Conservation (phyloP, 495 filamentous ascomycete species). For the Penicillium lividum region DNA sequence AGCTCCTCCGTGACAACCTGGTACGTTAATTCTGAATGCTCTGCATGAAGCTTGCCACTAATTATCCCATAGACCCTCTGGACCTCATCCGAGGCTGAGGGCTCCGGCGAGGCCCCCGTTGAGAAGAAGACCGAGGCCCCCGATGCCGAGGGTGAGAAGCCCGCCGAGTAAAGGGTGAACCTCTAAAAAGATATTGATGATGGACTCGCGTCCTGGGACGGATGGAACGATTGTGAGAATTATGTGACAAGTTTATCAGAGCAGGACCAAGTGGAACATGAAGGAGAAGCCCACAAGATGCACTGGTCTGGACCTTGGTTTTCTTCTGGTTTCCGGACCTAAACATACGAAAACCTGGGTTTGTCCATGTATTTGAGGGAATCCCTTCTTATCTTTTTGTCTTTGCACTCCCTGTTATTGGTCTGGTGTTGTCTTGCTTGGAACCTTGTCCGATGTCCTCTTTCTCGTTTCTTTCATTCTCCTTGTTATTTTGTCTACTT, state of each 20-base stretch:
- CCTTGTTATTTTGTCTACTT: constrained; percentile 36
- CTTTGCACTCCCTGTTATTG: constrained; percentile 12
- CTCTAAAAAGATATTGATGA: constrained; percentile 36
- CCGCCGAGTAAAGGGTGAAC: constrained; percentile 53
- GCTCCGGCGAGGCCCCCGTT: constrained; percentile 56
- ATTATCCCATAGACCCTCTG: constrained; percentile 79
- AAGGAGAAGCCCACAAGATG: constrained; percentile 12
- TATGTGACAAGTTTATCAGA: constrained; percentile 21
- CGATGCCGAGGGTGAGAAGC: constrained; percentile 59
- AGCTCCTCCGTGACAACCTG: constrained; percentile 97
- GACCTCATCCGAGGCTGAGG: constrained; percentile 98
- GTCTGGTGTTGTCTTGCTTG: constrained; percentile 13
- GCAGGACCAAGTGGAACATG: constrained; percentile 12
- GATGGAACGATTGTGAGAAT: constrained; percentile 28
- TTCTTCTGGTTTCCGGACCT: constrained; percentile 13
- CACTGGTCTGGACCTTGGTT: constrained; percentile 14
- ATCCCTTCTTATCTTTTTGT: constrained; percentile 19
- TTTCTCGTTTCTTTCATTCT: constrained; percentile 29
- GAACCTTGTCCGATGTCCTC: constrained; percentile 14
- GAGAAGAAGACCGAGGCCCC: constrained; percentile 61
- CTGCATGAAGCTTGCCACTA: constrained; percentile 14
- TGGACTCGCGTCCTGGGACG: constrained; percentile 41
- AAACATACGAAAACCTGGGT: constrained; percentile 10
- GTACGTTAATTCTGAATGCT: constrained; percentile 55
- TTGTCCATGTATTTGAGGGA: constrained; percentile 6